phyloP scores from a whole-genome alignment of 768 basidiomycete genomes.

The Kondoa subrosea region DNA sequence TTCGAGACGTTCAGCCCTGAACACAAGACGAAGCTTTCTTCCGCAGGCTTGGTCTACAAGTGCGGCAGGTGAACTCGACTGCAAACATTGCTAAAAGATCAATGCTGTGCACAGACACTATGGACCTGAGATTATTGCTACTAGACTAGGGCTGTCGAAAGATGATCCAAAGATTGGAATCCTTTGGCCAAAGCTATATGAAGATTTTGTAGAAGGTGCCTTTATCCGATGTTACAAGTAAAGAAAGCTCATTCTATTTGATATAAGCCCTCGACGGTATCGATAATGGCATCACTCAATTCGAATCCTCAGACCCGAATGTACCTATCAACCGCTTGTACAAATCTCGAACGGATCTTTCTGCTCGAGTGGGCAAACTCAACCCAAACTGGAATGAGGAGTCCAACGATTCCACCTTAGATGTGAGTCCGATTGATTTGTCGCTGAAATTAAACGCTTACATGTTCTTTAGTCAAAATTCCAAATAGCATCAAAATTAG shows the following conservation, averaged over 20 bases:
- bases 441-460: background rate
- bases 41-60: conserved; percentile 94
- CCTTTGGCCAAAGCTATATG: conserved; percentile 81
- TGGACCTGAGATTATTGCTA: conserved; percentile 54
- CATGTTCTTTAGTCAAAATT: conserved; percentile 45
- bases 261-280: conserved; percentile 42
- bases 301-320: conserved; percentile 43
- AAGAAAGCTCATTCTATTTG: no score
- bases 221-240: background rate
- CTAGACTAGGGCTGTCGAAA: conserved; percentile 38
- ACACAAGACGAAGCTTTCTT: conserved; percentile 72
- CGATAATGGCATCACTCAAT: conserved; percentile 85
- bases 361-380: conserved; percentile 60
- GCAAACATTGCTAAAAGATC: background rate
- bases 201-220: conserved; percentile 70
- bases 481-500: conserved; percentile 55
- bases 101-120: conserved; percentile 9
- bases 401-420: conserved; percentile 46
- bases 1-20: conserved; percentile 73
- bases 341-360: conserved; percentile 61
- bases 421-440: conserved; percentile 41
- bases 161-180: conserved; percentile 51
- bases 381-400: conserved; percentile 89
- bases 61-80: conserved; percentile 32
- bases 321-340: conserved; percentile 40